A percentile compares a stretch with the other conserved stretches of the same genome.
Evolutionary conservation across 805 yeast species (phyloP).

Genomic region (Metschnikowia bowlesiae): DNA sequence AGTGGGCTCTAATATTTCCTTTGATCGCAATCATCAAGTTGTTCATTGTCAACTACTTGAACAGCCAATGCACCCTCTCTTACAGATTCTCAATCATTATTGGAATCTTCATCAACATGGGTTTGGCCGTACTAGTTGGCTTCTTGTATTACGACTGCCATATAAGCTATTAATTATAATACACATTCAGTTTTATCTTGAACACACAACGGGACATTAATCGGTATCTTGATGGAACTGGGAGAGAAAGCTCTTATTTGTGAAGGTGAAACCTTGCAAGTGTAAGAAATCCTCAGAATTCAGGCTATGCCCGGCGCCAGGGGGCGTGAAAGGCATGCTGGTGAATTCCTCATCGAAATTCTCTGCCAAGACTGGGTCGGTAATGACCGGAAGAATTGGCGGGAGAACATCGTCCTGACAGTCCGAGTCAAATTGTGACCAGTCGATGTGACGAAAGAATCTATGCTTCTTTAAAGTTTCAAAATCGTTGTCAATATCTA

Average conservation of each 20-base stretch:
- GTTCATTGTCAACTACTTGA: constrained; percentile 14
- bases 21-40: constrained; percentile 3
- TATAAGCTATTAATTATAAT: not conserved
- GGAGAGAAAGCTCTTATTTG: constrained; percentile 30
- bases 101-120: constrained; percentile 5
- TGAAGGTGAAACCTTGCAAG: constrained; percentile 39
- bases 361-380: constrained; percentile 79
- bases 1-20: not conserved
- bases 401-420: constrained; percentile 46
- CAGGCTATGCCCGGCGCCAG: constrained; percentile 1
- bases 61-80: constrained; percentile 10
- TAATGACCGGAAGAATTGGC: constrained; percentile 78
- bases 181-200: not conserved
- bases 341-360: constrained; percentile 82
- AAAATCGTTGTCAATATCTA: constrained; percentile 50
- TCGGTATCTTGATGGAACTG: not conserved
- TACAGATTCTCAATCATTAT: constrained; percentile 9
- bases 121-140: not conserved
- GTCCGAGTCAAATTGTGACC: constrained; percentile 55
- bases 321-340: constrained; percentile 47
- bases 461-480: constrained; percentile 54
- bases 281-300: constrained; percentile 29
- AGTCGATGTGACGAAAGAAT: constrained; percentile 72
- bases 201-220: not conserved
- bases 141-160: constrained; percentile 12